Evolutionary conservation across 2,329 filamentous ascomycete genomes (phyloP).

Genomic region (Lachnellula subtilissima): DNA sequence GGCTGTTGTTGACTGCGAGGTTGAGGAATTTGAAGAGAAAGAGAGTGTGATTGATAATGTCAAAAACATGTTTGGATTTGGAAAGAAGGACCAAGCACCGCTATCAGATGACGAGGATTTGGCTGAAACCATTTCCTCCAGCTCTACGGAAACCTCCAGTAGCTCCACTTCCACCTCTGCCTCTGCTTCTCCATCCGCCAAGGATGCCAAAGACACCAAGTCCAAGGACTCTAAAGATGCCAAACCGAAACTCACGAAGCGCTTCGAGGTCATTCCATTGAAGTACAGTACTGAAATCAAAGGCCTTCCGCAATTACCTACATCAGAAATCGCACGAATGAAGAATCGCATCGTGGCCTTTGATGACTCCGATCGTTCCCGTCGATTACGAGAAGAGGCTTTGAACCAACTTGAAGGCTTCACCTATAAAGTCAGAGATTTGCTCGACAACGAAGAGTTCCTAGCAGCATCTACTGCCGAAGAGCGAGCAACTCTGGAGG

Average conservation of each 20-base stretch:
- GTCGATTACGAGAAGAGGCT: conserved; percentile 74
- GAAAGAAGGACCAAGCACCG: conserved; percentile 75
- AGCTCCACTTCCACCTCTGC: conserved; percentile 44
- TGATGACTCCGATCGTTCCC: conserved; percentile 75
- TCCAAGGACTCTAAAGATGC: conserved; percentile 19
- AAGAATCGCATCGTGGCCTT: conserved; percentile 73
- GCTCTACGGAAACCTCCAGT: conserved; percentile 28
- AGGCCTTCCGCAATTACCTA: conserved; percentile 26
- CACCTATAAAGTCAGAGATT: conserved; percentile 82
- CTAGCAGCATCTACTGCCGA: conserved; percentile 63
- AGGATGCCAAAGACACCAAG: conserved; percentile 21
- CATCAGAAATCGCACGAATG: conserved; percentile 28
- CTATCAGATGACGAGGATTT: conserved; percentile 56
- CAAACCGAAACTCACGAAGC: conserved; percentile 26
- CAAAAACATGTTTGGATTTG: conserved; percentile 94
- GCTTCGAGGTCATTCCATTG: conserved; percentile 29
- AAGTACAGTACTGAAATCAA: conserved; percentile 25
- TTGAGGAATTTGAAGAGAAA: conserved; percentile 65
- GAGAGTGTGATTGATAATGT: conserved; percentile 86
- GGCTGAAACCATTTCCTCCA: not conserved
- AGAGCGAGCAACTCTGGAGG: conserved; percentile 62
- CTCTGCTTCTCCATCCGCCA: conserved; percentile 27
- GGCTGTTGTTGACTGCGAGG: conserved; percentile 80
- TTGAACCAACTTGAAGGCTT: conserved; percentile 91
- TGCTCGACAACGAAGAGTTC: conserved; percentile 74